These are phyloP conservation scores for Staphylotrichum longicolle DNA, from an alignment of 495 filamentous ascomycete species.

Conservation along the genomic window DNA sequence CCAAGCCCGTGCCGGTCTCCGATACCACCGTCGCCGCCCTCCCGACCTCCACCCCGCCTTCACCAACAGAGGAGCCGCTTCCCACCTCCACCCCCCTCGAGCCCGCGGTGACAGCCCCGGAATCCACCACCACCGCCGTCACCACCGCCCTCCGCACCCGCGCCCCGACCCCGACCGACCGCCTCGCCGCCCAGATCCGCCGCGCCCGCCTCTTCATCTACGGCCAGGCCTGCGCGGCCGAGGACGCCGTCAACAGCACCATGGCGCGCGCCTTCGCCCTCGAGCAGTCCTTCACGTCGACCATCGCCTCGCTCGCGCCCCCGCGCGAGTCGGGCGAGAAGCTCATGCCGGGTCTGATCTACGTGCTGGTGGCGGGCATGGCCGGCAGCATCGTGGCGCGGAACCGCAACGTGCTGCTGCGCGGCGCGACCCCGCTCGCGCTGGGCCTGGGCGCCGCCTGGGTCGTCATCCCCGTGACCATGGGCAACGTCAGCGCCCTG, in stretches of 20 bases:
- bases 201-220: slow-evolving; percentile 79
- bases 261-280: slow-evolving; percentile 72
- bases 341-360: slow-evolving; percentile 79
- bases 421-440: slow-evolving; percentile 65
- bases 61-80: slow-evolving; percentile 5
- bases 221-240: slow-evolving; percentile 63
- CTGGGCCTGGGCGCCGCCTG: slow-evolving; percentile 73
- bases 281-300: slow-evolving; percentile 81
- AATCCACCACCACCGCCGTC: slow-evolving; percentile 28
- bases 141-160: slow-evolving; percentile 38
- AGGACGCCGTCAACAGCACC: slow-evolving; percentile 72
- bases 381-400: slow-evolving; percentile 83
- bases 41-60: not conserved
- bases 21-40: slow-evolving; percentile 29
- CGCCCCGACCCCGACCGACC: slow-evolving; percentile 81
- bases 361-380: slow-evolving; percentile 90
- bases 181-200: slow-evolving; percentile 79
- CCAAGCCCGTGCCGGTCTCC: slow-evolving; percentile 28
- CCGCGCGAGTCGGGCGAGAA: slow-evolving; percentile 76
- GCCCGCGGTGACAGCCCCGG: not conserved
- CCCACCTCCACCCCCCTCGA: slow-evolving; percentile 18
- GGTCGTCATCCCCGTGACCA: slow-evolving; percentile 72
- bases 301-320: slow-evolving; percentile 82
- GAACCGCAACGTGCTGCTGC: slow-evolving; percentile 77
- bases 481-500: slow-evolving; percentile 78